These are phyloP conservation scores for Ehretia macrophylla DNA, from an alignment of 257 asterid genomes.

Conservation along the genomic window DNA sequence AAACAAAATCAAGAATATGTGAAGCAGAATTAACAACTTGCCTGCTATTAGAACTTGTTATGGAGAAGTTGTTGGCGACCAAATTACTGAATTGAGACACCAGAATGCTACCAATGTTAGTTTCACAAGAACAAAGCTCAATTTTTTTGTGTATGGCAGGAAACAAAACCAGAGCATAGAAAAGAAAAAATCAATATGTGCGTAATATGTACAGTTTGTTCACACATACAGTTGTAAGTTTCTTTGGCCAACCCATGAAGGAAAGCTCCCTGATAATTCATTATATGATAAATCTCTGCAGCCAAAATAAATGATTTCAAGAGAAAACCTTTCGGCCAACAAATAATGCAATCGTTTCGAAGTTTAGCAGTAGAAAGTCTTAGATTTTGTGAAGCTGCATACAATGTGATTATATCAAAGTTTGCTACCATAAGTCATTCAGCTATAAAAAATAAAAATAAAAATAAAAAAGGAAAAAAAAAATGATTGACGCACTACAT, in stretches of 20 bases:
- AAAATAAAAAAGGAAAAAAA: not conserved
- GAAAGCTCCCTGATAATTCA: slow-evolving; percentile 63
- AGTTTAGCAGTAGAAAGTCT: not conserved
- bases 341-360: not conserved
- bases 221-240: slow-evolving; percentile 53
- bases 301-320: not conserved
- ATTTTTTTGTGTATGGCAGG: not conserved
- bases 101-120: slow-evolving; percentile 7
- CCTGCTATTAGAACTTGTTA: slow-evolving; percentile 45
- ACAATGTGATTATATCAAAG: too few species aligned
- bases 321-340: not conserved
- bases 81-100: slow-evolving; percentile 40
- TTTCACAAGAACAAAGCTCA: not conserved
- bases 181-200: not conserved
- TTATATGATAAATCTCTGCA: slow-evolving; percentile 76
- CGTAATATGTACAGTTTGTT: not conserved
- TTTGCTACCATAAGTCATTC: too few species aligned
- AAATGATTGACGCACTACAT: slow-evolving; percentile 1
- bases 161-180: not conserved
- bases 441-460: too few species aligned
- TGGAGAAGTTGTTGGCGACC: slow-evolving; percentile 69
- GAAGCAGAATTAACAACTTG: slow-evolving; percentile 12
- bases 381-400: too few species aligned
- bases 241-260: slow-evolving; percentile 54
- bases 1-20: not conserved